Evolutionary conservation across 1,139 yeast species (phyloP), one percentile per base, ranked within the genome.

Genomic region (Zygosaccharomyces sapae): DNA sequence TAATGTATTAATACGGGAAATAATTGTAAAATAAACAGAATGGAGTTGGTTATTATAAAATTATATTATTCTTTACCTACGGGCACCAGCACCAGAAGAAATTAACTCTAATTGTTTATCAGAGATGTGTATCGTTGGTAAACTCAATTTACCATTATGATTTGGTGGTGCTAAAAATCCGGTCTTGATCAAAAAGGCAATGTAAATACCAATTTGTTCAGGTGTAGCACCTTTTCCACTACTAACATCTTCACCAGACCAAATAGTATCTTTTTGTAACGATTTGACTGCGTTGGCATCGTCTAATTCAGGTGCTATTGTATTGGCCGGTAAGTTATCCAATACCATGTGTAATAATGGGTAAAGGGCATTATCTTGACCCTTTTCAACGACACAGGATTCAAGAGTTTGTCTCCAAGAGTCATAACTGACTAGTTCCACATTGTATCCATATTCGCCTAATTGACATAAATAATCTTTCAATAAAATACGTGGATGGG

Each of bases 241-340:
- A 43, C 87, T 76, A 31, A 67, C 70, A 58, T 87, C 95, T 41
- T 68, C 75, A 3, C 86, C 87, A 4, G 88, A 77, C 80, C 81
- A 78, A 27, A 62, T 61, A 4, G 73, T 69, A 62, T 90, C 96
- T 27, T 66, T 69, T 49, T 69, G 71, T 62, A 92, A 78, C 0
- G 94, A 77, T 25, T 66, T 66, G 12, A 74, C 76, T 0, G 98
- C 86, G 63, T 92, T 90, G 4, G 76, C 49, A 58, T 92, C 98
- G 63, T 89, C 96, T 57, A 92, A 76, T 66, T 90, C 97, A 2
- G 98, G 97, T 7, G 98, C 97, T 68, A 83, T 86, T 41, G 97
- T 86, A 64, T 82, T 83, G 54, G 83, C 85, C 5, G 97, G 97
- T 60, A 92, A 77, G 63, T 90, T 83, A 61, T 89, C 98, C 57